Evolutionary conservation across 805 yeast species (phyloP).

Genomic region (Priceomyces fermenticarens): DNA sequence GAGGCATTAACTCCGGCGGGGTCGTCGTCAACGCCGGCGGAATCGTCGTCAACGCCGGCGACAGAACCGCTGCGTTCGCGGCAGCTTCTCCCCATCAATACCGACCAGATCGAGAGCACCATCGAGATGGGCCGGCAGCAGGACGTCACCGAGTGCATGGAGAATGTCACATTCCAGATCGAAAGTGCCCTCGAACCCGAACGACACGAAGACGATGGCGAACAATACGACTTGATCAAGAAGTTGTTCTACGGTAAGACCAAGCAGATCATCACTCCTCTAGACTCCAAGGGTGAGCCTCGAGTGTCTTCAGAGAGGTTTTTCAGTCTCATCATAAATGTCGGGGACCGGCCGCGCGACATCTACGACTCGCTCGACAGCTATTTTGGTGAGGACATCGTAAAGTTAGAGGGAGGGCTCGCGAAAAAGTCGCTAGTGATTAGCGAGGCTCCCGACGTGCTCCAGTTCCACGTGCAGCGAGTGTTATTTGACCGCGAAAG

Average conservation of each 20-base stretch:
- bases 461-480: constrained; percentile 92
- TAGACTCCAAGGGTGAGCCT: constrained; percentile 25
- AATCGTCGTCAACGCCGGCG: too few species aligned
- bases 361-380: constrained; percentile 88
- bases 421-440: constrained; percentile 75
- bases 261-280: constrained; percentile 67
- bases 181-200: constrained; percentile 82
- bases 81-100: constrained; percentile 40
- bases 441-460: constrained; percentile 67
- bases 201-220: constrained; percentile 60
- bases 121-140: constrained; percentile 88
- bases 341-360: constrained; percentile 84
- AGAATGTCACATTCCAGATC: constrained; percentile 85
- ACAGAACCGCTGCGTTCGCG: too few species aligned
- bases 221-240: constrained; percentile 80
- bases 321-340: constrained; percentile 76
- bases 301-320: constrained; percentile 62
- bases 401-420: constrained; percentile 66
- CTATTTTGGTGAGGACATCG: constrained; percentile 71
- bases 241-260: constrained; percentile 82
- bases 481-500: constrained; percentile 81
- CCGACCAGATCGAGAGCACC: constrained; percentile 71
- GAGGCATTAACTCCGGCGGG: too few species aligned
- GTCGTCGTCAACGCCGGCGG: too few species aligned
- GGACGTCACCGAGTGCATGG: constrained; percentile 96